Evolutionary conservation across 768 basidiomycete genomes (phyloP).

Genomic region (Rhodotorula toruloides): DNA sequence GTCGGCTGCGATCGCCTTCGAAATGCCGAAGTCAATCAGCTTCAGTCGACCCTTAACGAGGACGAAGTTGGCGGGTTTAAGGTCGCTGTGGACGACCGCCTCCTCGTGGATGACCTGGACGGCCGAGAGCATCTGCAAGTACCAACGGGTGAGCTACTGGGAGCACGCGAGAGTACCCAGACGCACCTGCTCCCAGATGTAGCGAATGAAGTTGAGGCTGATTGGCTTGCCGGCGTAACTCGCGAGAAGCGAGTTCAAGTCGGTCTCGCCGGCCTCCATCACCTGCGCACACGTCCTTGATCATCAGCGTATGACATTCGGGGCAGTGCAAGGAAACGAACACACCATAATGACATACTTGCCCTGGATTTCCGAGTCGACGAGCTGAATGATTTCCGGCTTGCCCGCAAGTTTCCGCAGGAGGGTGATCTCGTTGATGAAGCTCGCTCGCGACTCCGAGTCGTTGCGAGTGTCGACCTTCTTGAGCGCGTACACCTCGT

Average conservation of each 20-base stretch:
- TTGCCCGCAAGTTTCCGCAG: constrained; percentile 92
- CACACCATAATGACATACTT: constrained; percentile 63
- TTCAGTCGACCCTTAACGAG: constrained; percentile 90
- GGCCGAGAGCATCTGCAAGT: constrained; percentile 82
- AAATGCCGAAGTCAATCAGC: constrained; percentile 99
- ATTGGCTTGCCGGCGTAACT: constrained; percentile 68
- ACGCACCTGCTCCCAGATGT: constrained; percentile 92
- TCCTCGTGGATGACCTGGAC: constrained; percentile 98
- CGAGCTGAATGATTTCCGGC: constrained; percentile 78
- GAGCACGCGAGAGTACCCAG: not conserved
- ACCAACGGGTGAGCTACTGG: not conserved
- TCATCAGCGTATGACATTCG: too few species aligned
- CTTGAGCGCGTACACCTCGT: constrained; percentile 83
- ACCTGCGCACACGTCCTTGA: constrained; percentile 50
- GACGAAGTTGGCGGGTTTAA: constrained; percentile 98
- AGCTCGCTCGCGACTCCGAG: constrained; percentile 78
- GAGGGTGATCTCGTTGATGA: constrained; percentile 92
- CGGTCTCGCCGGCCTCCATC: constrained; percentile 96
- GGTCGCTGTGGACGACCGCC: constrained; percentile 96
- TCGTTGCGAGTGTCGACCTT: constrained; percentile 80
- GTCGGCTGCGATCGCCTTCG: constrained; percentile 96
- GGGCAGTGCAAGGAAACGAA: not conserved
- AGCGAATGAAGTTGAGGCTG: constrained; percentile 89
- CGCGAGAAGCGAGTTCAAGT: constrained; percentile 73
- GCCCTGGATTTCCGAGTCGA: constrained; percentile 84